phyloP scores from a whole-genome alignment of 805 yeast species.

The Lipomyces lipofer region DNA sequence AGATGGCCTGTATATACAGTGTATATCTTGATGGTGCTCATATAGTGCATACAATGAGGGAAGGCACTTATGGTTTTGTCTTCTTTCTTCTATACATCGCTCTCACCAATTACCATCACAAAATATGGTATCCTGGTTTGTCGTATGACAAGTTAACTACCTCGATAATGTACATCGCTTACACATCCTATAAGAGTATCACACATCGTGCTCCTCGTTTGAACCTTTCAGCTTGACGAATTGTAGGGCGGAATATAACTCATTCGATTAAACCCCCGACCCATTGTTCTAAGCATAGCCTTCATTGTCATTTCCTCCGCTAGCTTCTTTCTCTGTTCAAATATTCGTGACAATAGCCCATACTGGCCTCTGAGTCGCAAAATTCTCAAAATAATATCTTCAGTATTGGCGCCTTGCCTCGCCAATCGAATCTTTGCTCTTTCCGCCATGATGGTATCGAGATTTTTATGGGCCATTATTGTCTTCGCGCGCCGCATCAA shows the following conservation, averaged over 20 bases:
- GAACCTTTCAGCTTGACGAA: too few relatives aligned
- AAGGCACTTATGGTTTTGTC: too few relatives aligned
- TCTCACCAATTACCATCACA: too few relatives aligned
- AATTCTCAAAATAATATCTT: slow-evolving; percentile 71
- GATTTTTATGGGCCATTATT: slow-evolving; percentile 69
- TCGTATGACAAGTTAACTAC: too few relatives aligned
- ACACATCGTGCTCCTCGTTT: too few relatives aligned
- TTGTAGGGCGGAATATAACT: slow-evolving; percentile 10
- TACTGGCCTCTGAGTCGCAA: slow-evolving; percentile 65
- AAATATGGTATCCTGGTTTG: too few relatives aligned
- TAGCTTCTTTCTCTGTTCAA: slow-evolving; percentile 61
- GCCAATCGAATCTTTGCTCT: slow-evolving; percentile 50
- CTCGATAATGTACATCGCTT: too few relatives aligned
- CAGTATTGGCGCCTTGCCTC: slow-evolving; percentile 49
- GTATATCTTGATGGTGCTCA: too few relatives aligned
- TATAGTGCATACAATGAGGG: too few relatives aligned
- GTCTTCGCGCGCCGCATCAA: slow-evolving; percentile 64
- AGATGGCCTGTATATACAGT: too few relatives aligned
- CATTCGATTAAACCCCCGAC: slow-evolving; percentile 14
- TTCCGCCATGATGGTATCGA: slow-evolving; percentile 52
- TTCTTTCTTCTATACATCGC: too few relatives aligned
- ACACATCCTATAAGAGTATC: too few relatives aligned
- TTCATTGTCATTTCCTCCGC: slow-evolving; percentile 41
- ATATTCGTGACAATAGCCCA: slow-evolving; percentile 57
- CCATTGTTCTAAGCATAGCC: background rate